These are phyloP conservation scores for Saccharomyces hybrid DNA, from an alignment of 1,139 yeast genomes.

Conservation along the genomic window DNA sequence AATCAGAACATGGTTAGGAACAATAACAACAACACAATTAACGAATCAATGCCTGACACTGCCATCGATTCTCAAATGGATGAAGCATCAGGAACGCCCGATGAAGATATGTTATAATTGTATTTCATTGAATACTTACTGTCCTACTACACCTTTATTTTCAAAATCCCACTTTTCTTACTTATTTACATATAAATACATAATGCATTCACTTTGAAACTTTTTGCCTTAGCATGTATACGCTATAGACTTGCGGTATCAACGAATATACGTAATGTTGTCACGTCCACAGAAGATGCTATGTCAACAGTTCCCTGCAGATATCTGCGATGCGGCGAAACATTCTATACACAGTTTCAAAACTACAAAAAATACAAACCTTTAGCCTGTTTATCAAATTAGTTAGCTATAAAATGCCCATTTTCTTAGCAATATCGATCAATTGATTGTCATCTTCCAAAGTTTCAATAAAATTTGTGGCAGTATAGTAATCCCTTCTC, in stretches of 20 bases:
- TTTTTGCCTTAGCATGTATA: not conserved
- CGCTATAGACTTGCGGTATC: not conserved
- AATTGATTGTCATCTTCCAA: conserved; percentile 18
- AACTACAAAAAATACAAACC: not conserved
- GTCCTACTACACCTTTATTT: not conserved
- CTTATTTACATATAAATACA: not conserved
- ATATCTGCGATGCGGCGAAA: not conserved
- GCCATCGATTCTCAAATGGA: conserved; percentile 14
- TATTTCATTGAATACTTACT: not conserved
- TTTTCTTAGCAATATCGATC: conserved; percentile 13
- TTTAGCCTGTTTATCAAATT: not conserved
- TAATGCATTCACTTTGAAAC: not conserved
- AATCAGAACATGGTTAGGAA: conserved; percentile 8
- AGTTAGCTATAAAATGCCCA: conserved; percentile 6
- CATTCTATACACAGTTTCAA: not conserved
- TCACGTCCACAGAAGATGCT: not conserved
- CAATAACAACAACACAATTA: conserved; percentile 3
- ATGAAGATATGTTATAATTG: conserved; percentile 20
- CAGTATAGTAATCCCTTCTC: conserved; percentile 14
- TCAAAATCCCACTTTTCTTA: not conserved
- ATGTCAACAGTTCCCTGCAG: not conserved
- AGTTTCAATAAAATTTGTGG: conserved; percentile 9
- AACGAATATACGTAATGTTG: not conserved
- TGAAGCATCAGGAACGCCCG: conserved; percentile 25
- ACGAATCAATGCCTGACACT: conserved; percentile 10